These are phyloP conservation scores for Ceratocystis cacaofunesta DNA, from an alignment of 2,329 filamentous ascomycete species.

Conservation along the genomic window DNA sequence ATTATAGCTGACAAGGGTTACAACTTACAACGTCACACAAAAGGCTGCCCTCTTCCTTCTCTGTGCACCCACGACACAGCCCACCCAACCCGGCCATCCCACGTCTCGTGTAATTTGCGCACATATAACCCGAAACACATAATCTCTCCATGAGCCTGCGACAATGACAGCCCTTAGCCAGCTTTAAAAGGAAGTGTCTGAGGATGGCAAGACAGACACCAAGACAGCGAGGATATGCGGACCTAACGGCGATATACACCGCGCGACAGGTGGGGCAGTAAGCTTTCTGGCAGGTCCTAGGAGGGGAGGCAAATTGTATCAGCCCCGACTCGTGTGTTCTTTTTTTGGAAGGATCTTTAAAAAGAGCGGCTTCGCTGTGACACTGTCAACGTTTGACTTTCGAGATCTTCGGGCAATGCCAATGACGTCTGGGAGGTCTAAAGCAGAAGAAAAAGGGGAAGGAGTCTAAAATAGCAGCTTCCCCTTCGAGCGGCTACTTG, in stretches of 20 bases:
- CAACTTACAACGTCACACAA: not conserved
- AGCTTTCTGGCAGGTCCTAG: slow-evolving; percentile 3
- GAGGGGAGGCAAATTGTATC: not conserved
- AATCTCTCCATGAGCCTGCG: not conserved
- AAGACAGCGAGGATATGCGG: not conserved
- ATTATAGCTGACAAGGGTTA: not conserved
- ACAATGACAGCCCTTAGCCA: not conserved
- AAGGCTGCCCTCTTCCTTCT: not conserved
- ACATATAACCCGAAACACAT: slow-evolving; percentile 1
- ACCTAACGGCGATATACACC: not conserved
- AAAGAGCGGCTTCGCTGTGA: not conserved
- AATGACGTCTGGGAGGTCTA: not conserved
- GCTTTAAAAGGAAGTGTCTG: not conserved
- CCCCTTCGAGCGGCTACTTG: not conserved
- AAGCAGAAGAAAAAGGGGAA: not conserved
- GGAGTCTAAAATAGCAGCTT: not conserved
- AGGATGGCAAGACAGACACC: not conserved
- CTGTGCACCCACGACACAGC: not conserved
- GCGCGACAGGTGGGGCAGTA: not conserved
- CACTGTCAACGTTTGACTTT: slow-evolving; percentile 1
- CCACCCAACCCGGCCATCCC: not conserved
- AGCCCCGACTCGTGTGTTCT: not conserved
- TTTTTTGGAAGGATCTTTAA: not conserved
- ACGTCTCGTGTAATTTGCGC: slow-evolving; percentile 2
- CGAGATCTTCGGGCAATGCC: not conserved